These are phyloP conservation scores for Sapria himalayana DNA, from an alignment of 345 rosid species.

Conservation along the genomic window DNA sequence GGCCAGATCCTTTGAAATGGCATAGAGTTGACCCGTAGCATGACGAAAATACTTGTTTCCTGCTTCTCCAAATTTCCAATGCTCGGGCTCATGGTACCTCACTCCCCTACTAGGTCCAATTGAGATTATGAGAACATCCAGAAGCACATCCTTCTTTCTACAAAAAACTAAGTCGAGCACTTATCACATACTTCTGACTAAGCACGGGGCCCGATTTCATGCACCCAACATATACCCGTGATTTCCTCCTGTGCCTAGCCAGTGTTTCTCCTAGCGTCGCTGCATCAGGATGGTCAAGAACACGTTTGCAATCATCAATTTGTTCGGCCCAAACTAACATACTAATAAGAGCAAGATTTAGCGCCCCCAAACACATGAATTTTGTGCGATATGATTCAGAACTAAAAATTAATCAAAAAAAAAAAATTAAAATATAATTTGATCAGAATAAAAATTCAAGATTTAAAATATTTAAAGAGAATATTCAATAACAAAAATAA, in stretches of 20 bases:
- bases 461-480: too few relatives aligned
- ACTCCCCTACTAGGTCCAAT: slow-evolving; percentile 59
- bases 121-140: slow-evolving; percentile 3
- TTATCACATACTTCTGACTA: slow-evolving; percentile 62
- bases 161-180: not conserved
- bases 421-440: too few relatives aligned
- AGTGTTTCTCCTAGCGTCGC: slow-evolving; percentile 88
- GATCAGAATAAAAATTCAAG: too few relatives aligned
- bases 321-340: too few relatives aligned
- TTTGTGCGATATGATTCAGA: too few relatives aligned
- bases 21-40: slow-evolving; percentile 94
- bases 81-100: slow-evolving; percentile 88
- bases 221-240: slow-evolving; percentile 80
- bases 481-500: slow-evolving; percentile 4
- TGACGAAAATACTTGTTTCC: slow-evolving; percentile 94
- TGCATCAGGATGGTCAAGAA: slow-evolving; percentile 27
- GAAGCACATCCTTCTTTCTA: not conserved
- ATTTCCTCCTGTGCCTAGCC: slow-evolving; percentile 44
- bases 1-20: slow-evolving; percentile 74
- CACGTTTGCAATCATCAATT: too few relatives aligned
- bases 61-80: slow-evolving; percentile 94
- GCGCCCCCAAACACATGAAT: too few relatives aligned
- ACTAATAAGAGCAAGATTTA: too few relatives aligned
- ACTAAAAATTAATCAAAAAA: too few relatives aligned
- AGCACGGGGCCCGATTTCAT: slow-evolving; percentile 98